Evolutionary conservation across 805 yeast genomes (phyloP).

Genomic region (Myxozyma neotropica): DNA sequence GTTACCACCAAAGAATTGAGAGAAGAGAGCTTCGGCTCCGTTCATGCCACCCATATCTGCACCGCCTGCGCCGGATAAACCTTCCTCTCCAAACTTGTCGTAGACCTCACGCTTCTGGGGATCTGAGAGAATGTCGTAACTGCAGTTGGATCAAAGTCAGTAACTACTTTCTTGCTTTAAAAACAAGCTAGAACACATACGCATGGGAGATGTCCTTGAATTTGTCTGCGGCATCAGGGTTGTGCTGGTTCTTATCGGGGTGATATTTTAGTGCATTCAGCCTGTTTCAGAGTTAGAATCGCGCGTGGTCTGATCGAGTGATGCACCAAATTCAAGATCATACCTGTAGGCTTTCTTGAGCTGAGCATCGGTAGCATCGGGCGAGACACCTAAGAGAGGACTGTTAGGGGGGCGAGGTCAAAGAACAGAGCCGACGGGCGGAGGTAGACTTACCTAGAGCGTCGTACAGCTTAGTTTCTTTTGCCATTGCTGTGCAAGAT

Average conservation of each 20-base stretch:
- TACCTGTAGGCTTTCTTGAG: slow-evolving; percentile 72
- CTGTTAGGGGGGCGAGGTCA: not conserved
- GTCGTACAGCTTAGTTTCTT: slow-evolving; percentile 68
- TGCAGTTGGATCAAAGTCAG: slow-evolving; percentile 51
- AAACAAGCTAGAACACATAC: slow-evolving; percentile 33
- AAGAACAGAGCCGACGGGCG: not conserved
- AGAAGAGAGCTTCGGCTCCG: slow-evolving; percentile 71
- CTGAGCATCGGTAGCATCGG: slow-evolving; percentile 56
- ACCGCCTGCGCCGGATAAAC: slow-evolving; percentile 76
- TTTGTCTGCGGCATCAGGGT: slow-evolving; percentile 86
- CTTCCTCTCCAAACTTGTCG: slow-evolving; percentile 92
- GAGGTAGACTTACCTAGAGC: slow-evolving; percentile 53
- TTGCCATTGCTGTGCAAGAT: slow-evolving; percentile 59
- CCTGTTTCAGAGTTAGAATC: too few species aligned
- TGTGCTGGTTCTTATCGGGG: slow-evolving; percentile 77
- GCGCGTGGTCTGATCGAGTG: not conserved
- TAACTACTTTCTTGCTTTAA: not conserved
- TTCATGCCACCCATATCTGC: slow-evolving; percentile 68
- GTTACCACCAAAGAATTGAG: slow-evolving; percentile 88
- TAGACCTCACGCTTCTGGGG: slow-evolving; percentile 84
- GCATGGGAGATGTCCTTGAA: slow-evolving; percentile 91
- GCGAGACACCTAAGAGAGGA: slow-evolving; percentile 47
- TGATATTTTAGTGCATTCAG: slow-evolving; percentile 74
- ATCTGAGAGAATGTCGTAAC: slow-evolving; percentile 79
- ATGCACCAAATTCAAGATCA: not conserved